These are phyloP conservation scores for peach (Prunus persica) DNA, from an alignment of 306 rosid genomes.

Conservation along the genomic window DNA sequence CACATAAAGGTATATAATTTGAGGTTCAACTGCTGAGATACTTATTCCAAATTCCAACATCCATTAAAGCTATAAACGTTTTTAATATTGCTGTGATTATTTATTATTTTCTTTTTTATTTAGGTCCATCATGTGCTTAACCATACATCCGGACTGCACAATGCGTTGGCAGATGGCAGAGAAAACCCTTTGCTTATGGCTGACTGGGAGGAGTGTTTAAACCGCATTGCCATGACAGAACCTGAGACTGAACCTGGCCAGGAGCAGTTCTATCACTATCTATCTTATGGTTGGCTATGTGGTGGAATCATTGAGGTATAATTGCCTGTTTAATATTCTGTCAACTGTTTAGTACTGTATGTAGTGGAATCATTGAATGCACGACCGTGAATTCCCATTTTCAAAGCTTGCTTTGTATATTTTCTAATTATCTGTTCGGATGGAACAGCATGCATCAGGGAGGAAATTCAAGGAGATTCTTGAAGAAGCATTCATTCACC, in stretches of 20 bases:
- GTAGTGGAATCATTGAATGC: neutral
- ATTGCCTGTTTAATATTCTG: neutral
- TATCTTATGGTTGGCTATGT: constrained; percentile 89
- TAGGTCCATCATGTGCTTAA: constrained; percentile 97
- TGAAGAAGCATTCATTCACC: constrained; percentile 81
- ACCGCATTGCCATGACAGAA: constrained; percentile 46
- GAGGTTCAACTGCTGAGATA: constrained; percentile 12
- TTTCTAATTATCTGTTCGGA: constrained; percentile 38
- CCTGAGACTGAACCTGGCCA: constrained; percentile 94
- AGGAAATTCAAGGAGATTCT: constrained; percentile 88
- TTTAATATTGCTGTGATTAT: constrained; percentile 4
- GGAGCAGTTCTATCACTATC: constrained; percentile 83
- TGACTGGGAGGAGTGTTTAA: constrained; percentile 91
- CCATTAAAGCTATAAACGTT: constrained; percentile 8
- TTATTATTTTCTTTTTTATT: constrained; percentile 1
- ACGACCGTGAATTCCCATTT: neutral
- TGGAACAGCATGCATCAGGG: constrained; percentile 80
- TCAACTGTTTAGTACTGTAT: neutral
- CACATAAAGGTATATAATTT: constrained; percentile 58
- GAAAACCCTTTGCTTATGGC: constrained; percentile 67
- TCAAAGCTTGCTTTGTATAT: constrained; percentile 15
- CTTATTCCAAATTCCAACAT: constrained; percentile 5
- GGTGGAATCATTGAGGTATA: constrained; percentile 96
- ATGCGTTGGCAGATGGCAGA: constrained; percentile 55
- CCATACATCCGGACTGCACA: constrained; percentile 97